Percentiles rank a stretch among this genome's conserved stretches.
Conservation (phyloP, 73 alveolate genomes). For the Paramecium sonneborni region DNA sequence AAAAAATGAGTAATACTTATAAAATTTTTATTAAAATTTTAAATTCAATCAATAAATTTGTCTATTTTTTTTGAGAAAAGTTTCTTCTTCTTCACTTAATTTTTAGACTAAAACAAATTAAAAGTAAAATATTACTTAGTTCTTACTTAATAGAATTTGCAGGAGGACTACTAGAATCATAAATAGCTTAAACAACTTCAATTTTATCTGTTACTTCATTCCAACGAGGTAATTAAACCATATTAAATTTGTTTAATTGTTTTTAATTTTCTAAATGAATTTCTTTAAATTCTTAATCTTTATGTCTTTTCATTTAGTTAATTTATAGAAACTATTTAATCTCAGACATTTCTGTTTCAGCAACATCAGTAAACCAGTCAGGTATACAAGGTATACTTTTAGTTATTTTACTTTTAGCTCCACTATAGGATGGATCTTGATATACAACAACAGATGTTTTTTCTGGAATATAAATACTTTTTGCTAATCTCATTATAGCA, state of each 20-base stretch:
- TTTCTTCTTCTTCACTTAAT: neutral
- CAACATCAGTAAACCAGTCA: constrained; percentile 49
- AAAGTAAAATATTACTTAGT: neutral
- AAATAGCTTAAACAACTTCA: neutral
- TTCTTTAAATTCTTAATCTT: neutral
- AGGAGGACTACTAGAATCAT: neutral
- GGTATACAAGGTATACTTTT: constrained; percentile 35
- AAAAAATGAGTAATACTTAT: neutral
- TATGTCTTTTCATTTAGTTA: constrained; percentile 20
- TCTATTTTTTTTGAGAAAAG: neutral
- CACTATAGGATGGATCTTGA: constrained; percentile 13
- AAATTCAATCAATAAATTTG: neutral
- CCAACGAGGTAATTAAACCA: constrained; percentile 14
- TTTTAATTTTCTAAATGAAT: neutral
- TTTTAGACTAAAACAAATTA: neutral
- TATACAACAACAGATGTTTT: constrained; percentile 3
- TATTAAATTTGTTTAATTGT: neutral
- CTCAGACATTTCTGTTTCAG: constrained; percentile 21
- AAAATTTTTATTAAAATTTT: neutral
- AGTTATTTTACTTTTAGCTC: constrained; percentile 17
- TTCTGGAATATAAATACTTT: constrained; percentile 35
- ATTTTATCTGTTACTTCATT: neutral
- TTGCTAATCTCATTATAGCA: constrained; percentile 11
- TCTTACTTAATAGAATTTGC: neutral
- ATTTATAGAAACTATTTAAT: constrained; percentile 17